Conservation (phyloP, 305 asterid species). For the Ajuga reptans region DNA sequence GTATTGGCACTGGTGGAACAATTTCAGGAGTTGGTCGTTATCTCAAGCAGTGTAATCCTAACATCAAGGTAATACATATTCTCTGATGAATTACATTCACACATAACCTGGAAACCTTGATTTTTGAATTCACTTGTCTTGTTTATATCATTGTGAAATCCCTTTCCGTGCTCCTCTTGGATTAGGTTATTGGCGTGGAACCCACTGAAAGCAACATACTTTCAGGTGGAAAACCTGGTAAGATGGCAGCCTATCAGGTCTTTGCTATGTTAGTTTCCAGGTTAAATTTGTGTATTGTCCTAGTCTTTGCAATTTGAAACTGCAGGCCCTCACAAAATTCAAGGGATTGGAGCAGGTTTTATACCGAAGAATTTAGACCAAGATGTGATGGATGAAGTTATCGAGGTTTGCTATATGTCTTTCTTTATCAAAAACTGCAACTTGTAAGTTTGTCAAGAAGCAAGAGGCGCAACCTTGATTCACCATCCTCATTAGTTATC, state of each 20-base stretch:
- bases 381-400: slow-evolving; percentile 88
- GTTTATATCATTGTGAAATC: slow-evolving; percentile 1
- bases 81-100: neutral
- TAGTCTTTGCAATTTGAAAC: slow-evolving; percentile 58
- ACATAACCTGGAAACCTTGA: neutral
- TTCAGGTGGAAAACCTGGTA: slow-evolving; percentile 99
- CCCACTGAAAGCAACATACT: slow-evolving; percentile 85
- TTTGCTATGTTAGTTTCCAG: slow-evolving; percentile 24
- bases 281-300: slow-evolving; percentile 41
- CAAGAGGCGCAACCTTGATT: neutral
- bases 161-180: slow-evolving; percentile 16
- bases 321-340: slow-evolving; percentile 99
- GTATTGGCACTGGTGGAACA: slow-evolving; percentile 97
- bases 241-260: slow-evolving; percentile 30
- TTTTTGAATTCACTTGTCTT: neutral
- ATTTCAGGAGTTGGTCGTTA: slow-evolving; percentile 80
- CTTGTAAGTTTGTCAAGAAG: neutral
- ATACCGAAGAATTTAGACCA: slow-evolving; percentile 85
- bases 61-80: slow-evolving; percentile 46
- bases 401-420: slow-evolving; percentile 47
- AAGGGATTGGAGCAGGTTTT: slow-evolving; percentile 99
- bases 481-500: neutral
- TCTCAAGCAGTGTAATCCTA: slow-evolving; percentile 68
- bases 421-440: neutral
- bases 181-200: slow-evolving; percentile 84